Percentiles rank a stretch among this genome's conserved stretches.
Conservation (phyloP, 2,329 filamentous ascomycete species). For the Clarireedia sp. region DNA sequence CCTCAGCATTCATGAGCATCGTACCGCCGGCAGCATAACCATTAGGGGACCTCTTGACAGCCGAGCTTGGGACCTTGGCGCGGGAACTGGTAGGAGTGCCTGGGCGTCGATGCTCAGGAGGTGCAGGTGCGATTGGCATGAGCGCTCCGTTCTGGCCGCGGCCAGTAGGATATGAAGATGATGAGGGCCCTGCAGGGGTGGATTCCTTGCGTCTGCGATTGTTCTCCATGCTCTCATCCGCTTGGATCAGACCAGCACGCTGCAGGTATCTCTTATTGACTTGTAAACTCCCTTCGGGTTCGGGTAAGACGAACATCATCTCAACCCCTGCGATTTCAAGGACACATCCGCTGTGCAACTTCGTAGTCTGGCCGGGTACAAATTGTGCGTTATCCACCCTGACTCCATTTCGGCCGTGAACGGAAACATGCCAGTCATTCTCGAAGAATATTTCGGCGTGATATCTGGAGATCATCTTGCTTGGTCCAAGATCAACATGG, state of each 20-base stretch:
- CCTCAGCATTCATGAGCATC: constrained; percentile 40
- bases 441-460: constrained; percentile 72
- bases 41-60: constrained; percentile 22
- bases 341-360: constrained; percentile 77
- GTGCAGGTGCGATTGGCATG: constrained; percentile 49
- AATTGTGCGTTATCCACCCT: constrained; percentile 70
- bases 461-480: constrained; percentile 70
- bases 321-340: constrained; percentile 88
- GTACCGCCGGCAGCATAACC: constrained; percentile 30
- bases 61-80: constrained; percentile 18
- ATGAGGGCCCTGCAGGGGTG: not conserved
- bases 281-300: constrained; percentile 55
- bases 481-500: constrained; percentile 83
- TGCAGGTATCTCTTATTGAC: constrained; percentile 64
- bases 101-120: constrained; percentile 51
- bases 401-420: constrained; percentile 87
- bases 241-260: constrained; percentile 48
- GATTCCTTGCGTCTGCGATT: not conserved
- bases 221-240: constrained; percentile 15
- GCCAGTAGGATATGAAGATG: not conserved
- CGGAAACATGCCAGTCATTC: constrained; percentile 71
- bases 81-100: constrained; percentile 42
- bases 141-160: constrained; percentile 25
- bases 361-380: constrained; percentile 54
- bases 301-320: constrained; percentile 98